Percentiles rank a stretch among this genome's conserved stretches.
phyloP scores from a whole-genome alignment of 306 rosid genomes.

The Medicago lupulina region DNA sequence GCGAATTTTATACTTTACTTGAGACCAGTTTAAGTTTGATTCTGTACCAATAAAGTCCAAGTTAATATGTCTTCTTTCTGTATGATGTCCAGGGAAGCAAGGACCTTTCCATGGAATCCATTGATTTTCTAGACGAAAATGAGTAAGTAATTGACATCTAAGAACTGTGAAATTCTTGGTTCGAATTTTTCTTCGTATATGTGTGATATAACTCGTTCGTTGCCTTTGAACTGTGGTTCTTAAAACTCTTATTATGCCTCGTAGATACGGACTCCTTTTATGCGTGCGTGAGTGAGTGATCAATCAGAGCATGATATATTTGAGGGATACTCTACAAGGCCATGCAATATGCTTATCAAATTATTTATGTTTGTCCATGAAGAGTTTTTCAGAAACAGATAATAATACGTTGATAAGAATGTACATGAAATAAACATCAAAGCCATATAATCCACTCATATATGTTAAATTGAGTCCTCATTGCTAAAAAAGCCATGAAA shows the following conservation, averaged over 20 bases:
- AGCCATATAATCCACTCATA: background rate
- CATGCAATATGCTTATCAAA: conserved; percentile 14
- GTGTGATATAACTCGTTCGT: conserved; percentile 2
- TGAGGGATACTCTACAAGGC: conserved; percentile 27
- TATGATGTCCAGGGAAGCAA: conserved; percentile 22
- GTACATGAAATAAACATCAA: background rate
- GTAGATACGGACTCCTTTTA: conserved; percentile 18
- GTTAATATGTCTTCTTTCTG: conserved; percentile 1
- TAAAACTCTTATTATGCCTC: conserved; percentile 5
- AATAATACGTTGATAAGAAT: background rate
- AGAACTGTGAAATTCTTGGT: conserved; percentile 25
- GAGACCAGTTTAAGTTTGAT: background rate
- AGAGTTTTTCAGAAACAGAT: conserved; percentile 19
- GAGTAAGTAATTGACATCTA: conserved; percentile 71
- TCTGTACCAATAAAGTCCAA: conserved; percentile 3
- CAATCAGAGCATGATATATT: conserved; percentile 26
- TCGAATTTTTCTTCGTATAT: background rate
- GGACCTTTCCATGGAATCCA: conserved; percentile 32
- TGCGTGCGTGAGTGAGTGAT: conserved; percentile 15
- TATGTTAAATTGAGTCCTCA: conserved; percentile 1
- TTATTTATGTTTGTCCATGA: conserved; percentile 4
- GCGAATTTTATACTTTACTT: background rate
- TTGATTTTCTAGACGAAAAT: conserved; percentile 58
- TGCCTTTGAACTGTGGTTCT: conserved; percentile 30
- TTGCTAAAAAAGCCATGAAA: background rate